A percentile compares a stretch with the other conserved stretches of the same genome.
These are phyloP conservation scores for Alternaria solani DNA, from an alignment of 2,329 filamentous ascomycete species.

Conservation along the genomic window DNA sequence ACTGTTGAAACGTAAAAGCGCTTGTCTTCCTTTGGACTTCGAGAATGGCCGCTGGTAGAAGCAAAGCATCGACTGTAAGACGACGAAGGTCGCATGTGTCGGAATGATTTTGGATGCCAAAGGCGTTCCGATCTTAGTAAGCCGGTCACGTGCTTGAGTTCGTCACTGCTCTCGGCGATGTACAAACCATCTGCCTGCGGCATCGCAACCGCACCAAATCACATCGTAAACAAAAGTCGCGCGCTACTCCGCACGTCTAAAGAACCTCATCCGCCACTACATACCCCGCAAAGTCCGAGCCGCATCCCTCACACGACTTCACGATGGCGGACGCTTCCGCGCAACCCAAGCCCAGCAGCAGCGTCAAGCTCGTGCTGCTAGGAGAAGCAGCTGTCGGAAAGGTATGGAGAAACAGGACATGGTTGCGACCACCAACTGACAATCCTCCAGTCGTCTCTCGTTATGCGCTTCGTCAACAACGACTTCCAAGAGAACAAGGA, in stretches of 20 bases:
- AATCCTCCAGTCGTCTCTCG: slow-evolving; percentile 80
- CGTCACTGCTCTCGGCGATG: slow-evolving; percentile 27
- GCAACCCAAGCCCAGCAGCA: slow-evolving; percentile 95
- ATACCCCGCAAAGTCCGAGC: background rate
- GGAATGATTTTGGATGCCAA: background rate
- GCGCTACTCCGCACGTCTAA: background rate
- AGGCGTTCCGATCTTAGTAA: slow-evolving; percentile 17
- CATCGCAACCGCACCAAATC: slow-evolving; percentile 16
- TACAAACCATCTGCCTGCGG: slow-evolving; percentile 25
- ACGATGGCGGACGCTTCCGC: slow-evolving; percentile 74
- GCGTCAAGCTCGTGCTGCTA: slow-evolving; percentile 97
- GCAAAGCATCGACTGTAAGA: background rate
- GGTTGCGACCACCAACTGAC: background rate
- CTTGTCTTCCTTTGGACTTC: background rate
- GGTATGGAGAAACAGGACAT: slow-evolving; percentile 61
- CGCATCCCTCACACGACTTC: slow-evolving; percentile 15
- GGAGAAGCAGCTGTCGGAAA: slow-evolving; percentile 99
- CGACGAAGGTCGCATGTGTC: background rate
- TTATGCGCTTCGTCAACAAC: slow-evolving; percentile 98
- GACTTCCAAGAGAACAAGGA: slow-evolving; percentile 99
- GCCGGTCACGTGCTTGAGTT: slow-evolving; percentile 19
- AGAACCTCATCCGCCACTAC: background rate
- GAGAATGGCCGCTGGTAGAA: background rate
- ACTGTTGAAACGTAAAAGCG: background rate
- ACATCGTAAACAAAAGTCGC: slow-evolving; percentile 4